A percentile compares a stretch with the other conserved stretches of the same genome.
Conservation (phyloP, 495 filamentous ascomycete genomes). For the Hypoxylon perforatum region DNA sequence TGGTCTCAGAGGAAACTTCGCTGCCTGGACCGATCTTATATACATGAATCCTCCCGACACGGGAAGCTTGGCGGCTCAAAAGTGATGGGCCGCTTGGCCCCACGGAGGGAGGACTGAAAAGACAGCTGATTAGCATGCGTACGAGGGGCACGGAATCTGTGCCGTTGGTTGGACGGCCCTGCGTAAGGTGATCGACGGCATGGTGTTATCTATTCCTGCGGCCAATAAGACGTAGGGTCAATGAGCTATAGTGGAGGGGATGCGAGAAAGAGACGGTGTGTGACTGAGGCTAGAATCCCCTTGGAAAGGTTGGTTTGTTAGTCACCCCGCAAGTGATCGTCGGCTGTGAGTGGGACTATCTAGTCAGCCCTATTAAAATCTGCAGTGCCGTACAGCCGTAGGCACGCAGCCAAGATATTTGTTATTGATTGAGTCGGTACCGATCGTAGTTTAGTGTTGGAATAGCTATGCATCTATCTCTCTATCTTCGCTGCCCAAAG, state of each 20-base stretch:
- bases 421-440: constrained; percentile 26
- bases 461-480: constrained; percentile 4
- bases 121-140: constrained; percentile 30
- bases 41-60: constrained; percentile 17
- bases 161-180: constrained; percentile 24
- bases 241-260: constrained; percentile 20
- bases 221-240: constrained; percentile 9
- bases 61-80: constrained; percentile 41
- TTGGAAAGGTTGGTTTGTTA: constrained; percentile 9
- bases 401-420: constrained; percentile 33
- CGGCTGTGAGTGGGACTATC: constrained; percentile 21
- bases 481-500: constrained; percentile 30
- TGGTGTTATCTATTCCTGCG: background rate
- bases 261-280: constrained; percentile 33
- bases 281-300: constrained; percentile 27
- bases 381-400: constrained; percentile 25
- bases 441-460: constrained; percentile 20
- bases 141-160: constrained; percentile 11
- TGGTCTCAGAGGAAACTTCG: constrained; percentile 4
- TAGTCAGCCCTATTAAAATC: constrained; percentile 41
- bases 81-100: constrained; percentile 29
- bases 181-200: constrained; percentile 23
- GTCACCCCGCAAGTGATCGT: constrained; percentile 41
- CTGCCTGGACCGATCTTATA: constrained; percentile 26
- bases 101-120: constrained; percentile 3